phyloP scores from a whole-genome alignment of 2,329 filamentous ascomycete genomes.

The Exserohilum turcica region DNA sequence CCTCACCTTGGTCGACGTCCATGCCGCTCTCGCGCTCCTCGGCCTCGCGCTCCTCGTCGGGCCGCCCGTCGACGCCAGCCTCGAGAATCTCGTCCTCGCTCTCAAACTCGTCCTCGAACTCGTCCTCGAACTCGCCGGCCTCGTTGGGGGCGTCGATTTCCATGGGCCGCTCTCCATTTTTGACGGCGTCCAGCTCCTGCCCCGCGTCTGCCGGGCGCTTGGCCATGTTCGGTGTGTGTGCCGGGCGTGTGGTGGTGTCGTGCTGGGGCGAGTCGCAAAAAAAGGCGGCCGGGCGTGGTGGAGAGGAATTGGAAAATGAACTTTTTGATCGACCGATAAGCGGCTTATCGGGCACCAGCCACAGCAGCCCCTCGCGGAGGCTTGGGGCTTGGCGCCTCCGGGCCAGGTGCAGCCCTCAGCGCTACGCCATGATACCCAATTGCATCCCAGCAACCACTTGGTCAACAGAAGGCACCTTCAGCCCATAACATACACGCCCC shows the following conservation, averaged over 20 bases:
- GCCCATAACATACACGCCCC: slow-evolving; percentile 1
- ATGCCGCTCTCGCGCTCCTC: slow-evolving; percentile 70
- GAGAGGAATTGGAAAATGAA: slow-evolving; percentile 5
- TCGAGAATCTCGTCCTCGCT: slow-evolving; percentile 92
- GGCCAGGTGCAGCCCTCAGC: slow-evolving; percentile 1
- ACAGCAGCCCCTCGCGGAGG: slow-evolving; percentile 8
- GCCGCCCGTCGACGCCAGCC: slow-evolving; percentile 89
- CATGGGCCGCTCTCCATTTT: slow-evolving; percentile 65
- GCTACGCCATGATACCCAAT: slow-evolving; percentile 12
- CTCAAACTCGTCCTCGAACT: slow-evolving; percentile 91
- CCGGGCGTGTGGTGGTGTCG: not conserved
- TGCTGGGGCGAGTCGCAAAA: slow-evolving; percentile 10
- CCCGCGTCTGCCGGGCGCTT: slow-evolving; percentile 63
- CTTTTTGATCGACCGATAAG: slow-evolving; percentile 22
- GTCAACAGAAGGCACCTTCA: slow-evolving; percentile 18
- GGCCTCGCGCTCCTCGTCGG: slow-evolving; percentile 88
- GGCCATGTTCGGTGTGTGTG: slow-evolving; percentile 54
- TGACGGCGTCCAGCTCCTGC: slow-evolving; percentile 59
- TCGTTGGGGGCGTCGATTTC: slow-evolving; percentile 52
- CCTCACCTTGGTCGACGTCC: not conserved
- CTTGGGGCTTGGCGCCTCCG: not conserved
- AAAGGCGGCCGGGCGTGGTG: not conserved
- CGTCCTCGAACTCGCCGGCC: slow-evolving; percentile 83
- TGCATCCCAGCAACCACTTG: slow-evolving; percentile 22
- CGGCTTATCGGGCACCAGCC: slow-evolving; percentile 16